Conservation (phyloP, 202 grass and related monocot species). For the Zizania palustris region DNA sequence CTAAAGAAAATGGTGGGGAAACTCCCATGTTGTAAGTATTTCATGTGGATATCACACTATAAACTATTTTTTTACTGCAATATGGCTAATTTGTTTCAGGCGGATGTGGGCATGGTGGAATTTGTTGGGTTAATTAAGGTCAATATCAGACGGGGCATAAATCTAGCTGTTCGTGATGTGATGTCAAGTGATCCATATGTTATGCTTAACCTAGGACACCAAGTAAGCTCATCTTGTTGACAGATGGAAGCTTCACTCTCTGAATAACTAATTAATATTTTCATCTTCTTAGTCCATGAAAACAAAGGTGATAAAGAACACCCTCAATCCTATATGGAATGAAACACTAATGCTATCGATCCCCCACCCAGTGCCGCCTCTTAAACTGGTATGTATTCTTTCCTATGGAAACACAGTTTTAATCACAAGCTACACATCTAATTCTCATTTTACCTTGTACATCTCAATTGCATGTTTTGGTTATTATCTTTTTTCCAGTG, state of each 20-base stretch:
- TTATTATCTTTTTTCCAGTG: neutral
- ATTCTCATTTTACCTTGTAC: neutral
- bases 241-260: neutral
- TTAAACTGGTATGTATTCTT: conserved; percentile 65
- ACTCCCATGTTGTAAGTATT: neutral
- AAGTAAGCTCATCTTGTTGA: conserved; percentile 53
- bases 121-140: conserved; percentile 95
- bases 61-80: conserved; percentile 10
- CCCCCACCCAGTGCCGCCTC: conserved; percentile 72
- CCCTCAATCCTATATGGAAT: conserved; percentile 93
- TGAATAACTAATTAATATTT: conserved; percentile 30
- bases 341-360: conserved; percentile 93
- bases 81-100: conserved; percentile 33
- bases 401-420: conserved; percentile 4
- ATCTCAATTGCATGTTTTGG: conserved; percentile 16
- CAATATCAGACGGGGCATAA: conserved; percentile 72
- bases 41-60: neutral
- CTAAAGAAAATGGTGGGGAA: conserved; percentile 70
- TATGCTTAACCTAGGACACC: conserved; percentile 82
- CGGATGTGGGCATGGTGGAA: conserved; percentile 96
- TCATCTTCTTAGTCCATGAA: conserved; percentile 76
- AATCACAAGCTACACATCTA: neutral
- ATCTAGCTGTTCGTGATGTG: conserved; percentile 90
- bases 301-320: conserved; percentile 96
- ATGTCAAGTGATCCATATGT: conserved; percentile 98